These are phyloP conservation scores for Cinchona pubescens DNA, from an alignment of 257 asterid species.

Conservation along the genomic window DNA sequence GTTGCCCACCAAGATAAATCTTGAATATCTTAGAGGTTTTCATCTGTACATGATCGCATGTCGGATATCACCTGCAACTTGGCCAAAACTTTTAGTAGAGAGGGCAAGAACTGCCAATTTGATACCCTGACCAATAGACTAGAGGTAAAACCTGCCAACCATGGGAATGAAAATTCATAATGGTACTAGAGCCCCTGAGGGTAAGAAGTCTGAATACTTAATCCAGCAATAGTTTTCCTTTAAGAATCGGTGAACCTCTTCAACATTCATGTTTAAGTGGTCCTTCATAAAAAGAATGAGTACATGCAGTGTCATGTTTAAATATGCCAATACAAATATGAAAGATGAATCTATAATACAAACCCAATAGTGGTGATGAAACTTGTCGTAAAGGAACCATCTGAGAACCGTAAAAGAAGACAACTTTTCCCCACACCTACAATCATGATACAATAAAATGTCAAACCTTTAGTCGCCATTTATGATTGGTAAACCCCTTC, in stretches of 20 bases:
- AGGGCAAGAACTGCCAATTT: neutral
- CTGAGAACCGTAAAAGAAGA: conserved; percentile 40
- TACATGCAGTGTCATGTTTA: neutral
- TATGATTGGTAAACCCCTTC: neutral
- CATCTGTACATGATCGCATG: neutral
- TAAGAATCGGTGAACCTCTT: neutral
- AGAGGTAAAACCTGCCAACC: neutral
- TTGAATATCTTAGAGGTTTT: neutral
- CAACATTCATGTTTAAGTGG: neutral
- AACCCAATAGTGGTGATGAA: conserved; percentile 84
- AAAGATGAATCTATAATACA: conserved; percentile 30
- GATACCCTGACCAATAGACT: conserved; percentile 6
- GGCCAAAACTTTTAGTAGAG: neutral
- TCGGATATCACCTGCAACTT: neutral
- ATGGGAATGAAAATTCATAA: neutral
- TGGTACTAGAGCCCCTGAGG: neutral
- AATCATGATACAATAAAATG: conserved; percentile 4
- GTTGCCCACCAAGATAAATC: neutral
- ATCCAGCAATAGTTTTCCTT: neutral
- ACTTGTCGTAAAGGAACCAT: conserved; percentile 79
- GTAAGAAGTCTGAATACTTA: neutral
- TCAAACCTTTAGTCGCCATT: neutral
- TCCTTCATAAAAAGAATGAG: neutral
- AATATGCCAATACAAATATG: neutral
- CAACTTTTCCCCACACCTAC: conserved; percentile 47